A percentile compares a stretch with the other conserved stretches of the same genome.
Conservation (phyloP, 2,329 filamentous ascomycete genomes). For the Lojkania enalia region DNA sequence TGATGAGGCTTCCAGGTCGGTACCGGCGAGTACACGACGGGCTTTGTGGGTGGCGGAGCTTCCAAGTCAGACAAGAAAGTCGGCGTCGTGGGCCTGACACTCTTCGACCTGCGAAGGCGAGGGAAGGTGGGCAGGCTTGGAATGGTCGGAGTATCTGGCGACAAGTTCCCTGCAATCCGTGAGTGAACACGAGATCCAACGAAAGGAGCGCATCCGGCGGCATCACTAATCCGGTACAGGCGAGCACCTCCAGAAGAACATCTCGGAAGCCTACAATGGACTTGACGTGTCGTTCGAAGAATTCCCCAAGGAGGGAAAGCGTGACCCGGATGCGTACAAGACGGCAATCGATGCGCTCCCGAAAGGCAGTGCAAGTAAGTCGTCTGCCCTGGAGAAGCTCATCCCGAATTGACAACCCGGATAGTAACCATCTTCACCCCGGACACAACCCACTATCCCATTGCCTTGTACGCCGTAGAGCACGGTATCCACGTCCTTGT, state of each 20-base stretch:
- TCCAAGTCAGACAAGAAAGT: slow-evolving; percentile 95
- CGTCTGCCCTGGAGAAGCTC: not conserved
- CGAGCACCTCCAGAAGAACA: slow-evolving; percentile 84
- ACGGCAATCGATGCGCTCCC: slow-evolving; percentile 80
- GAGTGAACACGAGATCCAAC: slow-evolving; percentile 42
- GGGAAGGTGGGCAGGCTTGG: slow-evolving; percentile 84
- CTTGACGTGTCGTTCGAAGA: slow-evolving; percentile 86
- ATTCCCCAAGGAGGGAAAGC: slow-evolving; percentile 72
- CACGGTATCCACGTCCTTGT: slow-evolving; percentile 86
- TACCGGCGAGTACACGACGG: slow-evolving; percentile 95
- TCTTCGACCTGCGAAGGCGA: slow-evolving; percentile 85
- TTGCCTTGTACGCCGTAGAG: slow-evolving; percentile 89
- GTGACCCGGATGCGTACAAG: slow-evolving; percentile 84
- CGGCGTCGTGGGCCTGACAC: slow-evolving; percentile 84
- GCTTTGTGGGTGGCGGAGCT: slow-evolving; percentile 81
- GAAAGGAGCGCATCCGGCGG: not conserved
- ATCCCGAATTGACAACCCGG: not conserved
- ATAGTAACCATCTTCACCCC: slow-evolving; percentile 88
- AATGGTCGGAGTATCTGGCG: slow-evolving; percentile 89
- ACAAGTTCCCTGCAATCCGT: slow-evolving; percentile 91
- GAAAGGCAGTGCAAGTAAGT: slow-evolving; percentile 71
- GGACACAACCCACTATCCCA: slow-evolving; percentile 89
- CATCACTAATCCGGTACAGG: slow-evolving; percentile 52
- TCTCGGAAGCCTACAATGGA: slow-evolving; percentile 82
- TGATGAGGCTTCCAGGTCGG: slow-evolving; percentile 63